Conservation (phyloP, 441 rosid species). For the Bocquillonia castaneifolia region DNA sequence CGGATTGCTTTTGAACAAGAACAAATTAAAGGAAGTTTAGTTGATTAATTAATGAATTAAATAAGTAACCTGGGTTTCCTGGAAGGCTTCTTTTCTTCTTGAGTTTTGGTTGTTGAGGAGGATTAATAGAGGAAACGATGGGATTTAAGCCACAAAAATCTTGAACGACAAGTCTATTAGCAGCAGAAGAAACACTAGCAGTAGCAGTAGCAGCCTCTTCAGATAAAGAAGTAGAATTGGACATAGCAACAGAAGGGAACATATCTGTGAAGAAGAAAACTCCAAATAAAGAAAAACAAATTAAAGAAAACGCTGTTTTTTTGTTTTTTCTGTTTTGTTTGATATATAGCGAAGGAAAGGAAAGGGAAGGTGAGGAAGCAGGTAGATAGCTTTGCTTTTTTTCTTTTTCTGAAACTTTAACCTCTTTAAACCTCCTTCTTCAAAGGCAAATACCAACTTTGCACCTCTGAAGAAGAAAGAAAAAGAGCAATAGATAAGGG, state of each 20-base stretch:
- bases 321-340: slow-evolving; percentile 21
- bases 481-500: background rate
- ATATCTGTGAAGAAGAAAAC: slow-evolving; percentile 45
- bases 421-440: slow-evolving; percentile 17
- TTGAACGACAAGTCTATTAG: slow-evolving; percentile 41
- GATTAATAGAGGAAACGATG: slow-evolving; percentile 28
- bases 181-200: slow-evolving; percentile 54
- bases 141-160: slow-evolving; percentile 43
- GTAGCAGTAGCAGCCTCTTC: slow-evolving; percentile 65
- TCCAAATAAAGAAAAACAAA: slow-evolving; percentile 42
- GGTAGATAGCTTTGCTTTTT: too few relatives aligned
- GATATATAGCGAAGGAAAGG: too few relatives aligned
- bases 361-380: too few relatives aligned
- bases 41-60: background rate
- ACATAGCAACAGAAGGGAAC: slow-evolving; percentile 57
- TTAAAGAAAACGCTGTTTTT: slow-evolving; percentile 29
- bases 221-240: slow-evolving; percentile 61
- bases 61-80: slow-evolving; percentile 91
- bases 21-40: background rate
- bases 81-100: slow-evolving; percentile 90
- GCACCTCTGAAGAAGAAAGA: slow-evolving; percentile 30
- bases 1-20: too few relatives aligned
- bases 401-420: background rate
- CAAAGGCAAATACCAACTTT: slow-evolving; percentile 34
- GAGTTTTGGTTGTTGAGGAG: slow-evolving; percentile 42